Percentiles rank a stretch among this genome's conserved stretches.
These are phyloP conservation scores for Leccinellum albellum DNA, from an alignment of 768 basidiomycete genomes.

Conservation along the genomic window DNA sequence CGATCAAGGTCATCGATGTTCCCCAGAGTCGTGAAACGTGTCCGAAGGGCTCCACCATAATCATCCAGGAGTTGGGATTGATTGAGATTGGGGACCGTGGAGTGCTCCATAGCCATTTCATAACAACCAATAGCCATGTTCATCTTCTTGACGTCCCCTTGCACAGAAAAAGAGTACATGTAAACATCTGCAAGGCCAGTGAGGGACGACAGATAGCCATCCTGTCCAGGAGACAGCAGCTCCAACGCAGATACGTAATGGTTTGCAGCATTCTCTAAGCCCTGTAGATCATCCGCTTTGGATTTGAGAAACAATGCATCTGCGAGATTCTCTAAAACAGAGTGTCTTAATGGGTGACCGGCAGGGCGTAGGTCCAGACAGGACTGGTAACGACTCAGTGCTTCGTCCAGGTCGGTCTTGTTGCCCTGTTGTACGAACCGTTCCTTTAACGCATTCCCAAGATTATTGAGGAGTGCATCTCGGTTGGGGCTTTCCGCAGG, in stretches of 20 bases:
- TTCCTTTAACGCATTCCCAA: conserved; percentile 12
- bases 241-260: conserved; percentile 14
- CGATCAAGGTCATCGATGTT: conserved; percentile 20
- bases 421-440: conserved; percentile 16
- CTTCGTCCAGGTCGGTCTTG: conserved; percentile 16
- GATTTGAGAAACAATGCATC: conserved; percentile 20
- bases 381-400: conserved; percentile 11
- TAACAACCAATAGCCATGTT: conserved; percentile 21
- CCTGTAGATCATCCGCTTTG: conserved; percentile 17
- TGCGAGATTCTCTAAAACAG: conserved; percentile 20
- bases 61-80: conserved; percentile 19
- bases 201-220: conserved; percentile 10
- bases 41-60: conserved; percentile 16
- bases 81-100: conserved; percentile 12
- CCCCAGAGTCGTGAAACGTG: conserved; percentile 12
- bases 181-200: conserved; percentile 9
- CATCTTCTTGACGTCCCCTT: conserved; percentile 15
- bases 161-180: conserved; percentile 2
- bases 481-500: conserved; percentile 6
- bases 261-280: conserved; percentile 21
- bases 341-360: conserved; percentile 12
- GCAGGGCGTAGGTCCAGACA: conserved; percentile 22
- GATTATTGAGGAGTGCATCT: conserved; percentile 23
- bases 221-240: conserved; percentile 13
- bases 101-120: conserved; percentile 13